A percentile compares a stretch with the other conserved stretches of the same genome.
phyloP scores from a whole-genome alignment of 495 filamentous ascomycete genomes.

The Neurospora africana region DNA sequence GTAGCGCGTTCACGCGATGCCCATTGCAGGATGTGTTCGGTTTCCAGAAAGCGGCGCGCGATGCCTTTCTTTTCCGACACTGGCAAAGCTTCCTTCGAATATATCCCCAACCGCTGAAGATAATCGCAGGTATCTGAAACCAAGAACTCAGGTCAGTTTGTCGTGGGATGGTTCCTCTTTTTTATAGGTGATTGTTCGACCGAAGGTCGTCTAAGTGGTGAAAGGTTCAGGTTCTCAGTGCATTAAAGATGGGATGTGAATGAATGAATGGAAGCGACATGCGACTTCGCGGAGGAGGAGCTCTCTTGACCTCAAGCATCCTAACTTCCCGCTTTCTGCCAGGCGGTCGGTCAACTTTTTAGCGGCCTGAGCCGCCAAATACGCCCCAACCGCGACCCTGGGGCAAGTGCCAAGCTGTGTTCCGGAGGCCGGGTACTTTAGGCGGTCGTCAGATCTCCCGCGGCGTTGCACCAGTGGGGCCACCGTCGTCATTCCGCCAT shows the following conservation, averaged over 20 bases:
- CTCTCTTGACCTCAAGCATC: neutral
- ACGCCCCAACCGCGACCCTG: neutral
- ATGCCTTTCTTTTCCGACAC: neutral
- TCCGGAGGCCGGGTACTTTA: no score
- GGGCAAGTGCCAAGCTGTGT: neutral
- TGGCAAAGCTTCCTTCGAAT: neutral
- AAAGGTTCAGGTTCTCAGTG: neutral
- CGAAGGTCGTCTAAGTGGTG: neutral
- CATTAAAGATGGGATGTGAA: neutral
- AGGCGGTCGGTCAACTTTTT: neutral
- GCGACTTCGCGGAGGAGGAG: neutral
- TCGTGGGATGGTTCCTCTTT: neutral
- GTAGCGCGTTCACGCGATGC: constrained; percentile 8
- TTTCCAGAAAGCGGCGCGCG: neutral
- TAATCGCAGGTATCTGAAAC: neutral
- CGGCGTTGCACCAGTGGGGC: neutral
- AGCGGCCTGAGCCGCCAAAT: neutral
- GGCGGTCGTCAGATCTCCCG: neutral
- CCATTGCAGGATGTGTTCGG: neutral
- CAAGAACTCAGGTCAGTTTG: neutral
- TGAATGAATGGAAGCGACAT: neutral
- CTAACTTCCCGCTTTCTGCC: neutral
- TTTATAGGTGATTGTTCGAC: neutral
- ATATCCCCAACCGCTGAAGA: neutral
- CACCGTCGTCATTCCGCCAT: neutral